A percentile compares a stretch with the other conserved stretches of the same genome.
These are phyloP conservation scores for Thalia dealbata DNA, from an alignment of 176 grass and related monocot genomes.

Conservation along the genomic window DNA sequence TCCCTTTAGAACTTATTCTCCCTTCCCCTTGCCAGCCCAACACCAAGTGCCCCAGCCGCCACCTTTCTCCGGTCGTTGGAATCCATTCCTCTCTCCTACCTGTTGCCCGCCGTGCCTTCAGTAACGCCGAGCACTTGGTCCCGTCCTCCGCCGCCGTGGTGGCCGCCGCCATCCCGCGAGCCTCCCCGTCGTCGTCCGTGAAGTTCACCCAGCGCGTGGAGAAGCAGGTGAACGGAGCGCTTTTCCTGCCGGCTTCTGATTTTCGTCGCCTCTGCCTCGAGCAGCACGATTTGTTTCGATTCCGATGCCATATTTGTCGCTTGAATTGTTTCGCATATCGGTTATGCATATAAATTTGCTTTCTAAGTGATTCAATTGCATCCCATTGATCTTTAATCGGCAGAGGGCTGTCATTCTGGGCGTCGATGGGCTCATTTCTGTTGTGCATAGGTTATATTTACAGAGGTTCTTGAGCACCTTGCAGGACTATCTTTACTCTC, in stretches of 20 bases:
- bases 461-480: not conserved
- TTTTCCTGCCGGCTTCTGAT: slow-evolving; percentile 44
- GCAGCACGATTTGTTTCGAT: slow-evolving; percentile 64
- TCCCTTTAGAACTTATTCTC: no score
- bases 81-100: slow-evolving; percentile 19
- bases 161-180: slow-evolving; percentile 37
- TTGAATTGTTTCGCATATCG: not conserved
- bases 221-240: slow-evolving; percentile 11
- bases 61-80: not conserved
- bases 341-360: not conserved
- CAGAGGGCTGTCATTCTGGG: not conserved
- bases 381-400: not conserved
- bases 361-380: not conserved
- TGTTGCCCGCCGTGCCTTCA: slow-evolving; percentile 4
- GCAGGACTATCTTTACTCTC: not conserved
- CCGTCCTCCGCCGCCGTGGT: slow-evolving; percentile 39
- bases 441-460: not conserved
- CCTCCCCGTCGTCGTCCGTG: slow-evolving; percentile 44
- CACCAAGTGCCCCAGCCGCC: not conserved
- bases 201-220: slow-evolving; percentile 29
- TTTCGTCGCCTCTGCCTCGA: slow-evolving; percentile 49
- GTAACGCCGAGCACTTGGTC: slow-evolving; percentile 15
- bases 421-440: not conserved
- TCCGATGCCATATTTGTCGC: slow-evolving; percentile 37
- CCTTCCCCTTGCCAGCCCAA: slow-evolving; percentile 14